Conservation (phyloP, 129 eudicot genomes). For the Artemisia tridentata region DNA sequence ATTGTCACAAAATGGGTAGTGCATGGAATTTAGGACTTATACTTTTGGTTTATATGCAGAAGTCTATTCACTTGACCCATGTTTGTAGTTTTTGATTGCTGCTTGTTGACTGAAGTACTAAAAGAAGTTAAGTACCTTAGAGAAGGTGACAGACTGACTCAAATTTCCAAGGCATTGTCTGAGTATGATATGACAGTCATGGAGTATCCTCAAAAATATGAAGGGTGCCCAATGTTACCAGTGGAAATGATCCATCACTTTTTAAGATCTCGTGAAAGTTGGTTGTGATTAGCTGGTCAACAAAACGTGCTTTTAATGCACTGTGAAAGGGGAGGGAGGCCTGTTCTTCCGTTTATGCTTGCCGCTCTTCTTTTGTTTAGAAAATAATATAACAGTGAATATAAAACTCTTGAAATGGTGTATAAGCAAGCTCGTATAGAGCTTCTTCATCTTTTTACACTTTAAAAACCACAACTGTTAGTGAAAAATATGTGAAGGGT, state of each 20-base stretch:
- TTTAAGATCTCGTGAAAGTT: slow-evolving; percentile 49
- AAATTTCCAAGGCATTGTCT: slow-evolving; percentile 38
- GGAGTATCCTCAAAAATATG: slow-evolving; percentile 59
- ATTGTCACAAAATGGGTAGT: too few species aligned
- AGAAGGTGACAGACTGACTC: slow-evolving; percentile 38
- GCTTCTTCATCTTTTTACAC: slow-evolving; percentile 65
- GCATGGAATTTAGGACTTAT: too few species aligned
- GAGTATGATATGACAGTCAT: slow-evolving; percentile 43
- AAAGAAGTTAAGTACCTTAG: slow-evolving; percentile 21
- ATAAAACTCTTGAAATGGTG: slow-evolving; percentile 52
- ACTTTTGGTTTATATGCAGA: too few species aligned
- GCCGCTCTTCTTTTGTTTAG: slow-evolving; percentile 48
- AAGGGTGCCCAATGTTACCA: slow-evolving; percentile 53
- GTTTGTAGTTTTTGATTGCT: too few species aligned
- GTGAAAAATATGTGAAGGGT: too few species aligned
- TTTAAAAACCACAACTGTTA: slow-evolving; percentile 79
- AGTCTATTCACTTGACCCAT: too few species aligned
- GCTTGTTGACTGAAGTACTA: too few species aligned
- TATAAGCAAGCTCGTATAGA: slow-evolving; percentile 61
- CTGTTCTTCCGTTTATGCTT: slow-evolving; percentile 55
- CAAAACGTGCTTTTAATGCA: slow-evolving; percentile 55
- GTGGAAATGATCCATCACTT: slow-evolving; percentile 47
- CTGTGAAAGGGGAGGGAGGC: slow-evolving; percentile 61
- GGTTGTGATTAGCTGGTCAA: slow-evolving; percentile 42
- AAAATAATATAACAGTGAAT: slow-evolving; percentile 46